A percentile compares a stretch with the other conserved stretches of the same genome.
Evolutionary conservation across 129 eudicot species (phyloP).

Genomic region (Centella asiatica): DNA sequence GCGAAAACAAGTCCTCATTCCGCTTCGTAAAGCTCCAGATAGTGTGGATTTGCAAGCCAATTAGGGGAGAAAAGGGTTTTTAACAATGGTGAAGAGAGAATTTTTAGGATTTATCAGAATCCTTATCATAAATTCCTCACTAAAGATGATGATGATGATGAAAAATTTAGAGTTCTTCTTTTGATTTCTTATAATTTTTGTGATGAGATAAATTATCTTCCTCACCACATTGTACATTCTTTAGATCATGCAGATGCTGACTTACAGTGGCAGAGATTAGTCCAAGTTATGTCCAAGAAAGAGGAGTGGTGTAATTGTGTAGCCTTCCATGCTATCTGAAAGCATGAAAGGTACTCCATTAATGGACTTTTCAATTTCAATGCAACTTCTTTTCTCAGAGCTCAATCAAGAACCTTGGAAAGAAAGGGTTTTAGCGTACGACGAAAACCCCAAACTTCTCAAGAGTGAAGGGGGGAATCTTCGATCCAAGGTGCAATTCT

Average conservation of each 20-base stretch:
- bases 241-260: constrained; percentile 28
- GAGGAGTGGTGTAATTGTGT: constrained; percentile 42
- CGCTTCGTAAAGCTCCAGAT: constrained; percentile 16
- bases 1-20: constrained; percentile 48
- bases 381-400: constrained; percentile 43
- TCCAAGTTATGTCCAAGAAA: constrained; percentile 26
- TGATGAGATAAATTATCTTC: too few relatives aligned
- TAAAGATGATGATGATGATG: too few relatives aligned
- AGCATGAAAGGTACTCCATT: constrained; percentile 39
- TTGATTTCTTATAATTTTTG: too few relatives aligned
- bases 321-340: constrained; percentile 49
- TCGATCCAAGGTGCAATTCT: constrained; percentile 24
- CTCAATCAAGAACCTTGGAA: constrained; percentile 57
- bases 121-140: too few relatives aligned
- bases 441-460: constrained; percentile 28
- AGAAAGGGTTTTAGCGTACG: constrained; percentile 33
- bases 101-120: too few relatives aligned
- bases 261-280: constrained; percentile 51
- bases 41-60: not conserved
- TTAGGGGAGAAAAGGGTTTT: not conserved
- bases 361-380: constrained; percentile 49
- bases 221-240: not conserved
- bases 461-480: constrained; percentile 26
- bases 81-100: too few relatives aligned
- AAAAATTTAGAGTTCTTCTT: too few relatives aligned